Evolutionary conservation across 805 yeast species (phyloP).

Genomic region (Candida insectalens): DNA sequence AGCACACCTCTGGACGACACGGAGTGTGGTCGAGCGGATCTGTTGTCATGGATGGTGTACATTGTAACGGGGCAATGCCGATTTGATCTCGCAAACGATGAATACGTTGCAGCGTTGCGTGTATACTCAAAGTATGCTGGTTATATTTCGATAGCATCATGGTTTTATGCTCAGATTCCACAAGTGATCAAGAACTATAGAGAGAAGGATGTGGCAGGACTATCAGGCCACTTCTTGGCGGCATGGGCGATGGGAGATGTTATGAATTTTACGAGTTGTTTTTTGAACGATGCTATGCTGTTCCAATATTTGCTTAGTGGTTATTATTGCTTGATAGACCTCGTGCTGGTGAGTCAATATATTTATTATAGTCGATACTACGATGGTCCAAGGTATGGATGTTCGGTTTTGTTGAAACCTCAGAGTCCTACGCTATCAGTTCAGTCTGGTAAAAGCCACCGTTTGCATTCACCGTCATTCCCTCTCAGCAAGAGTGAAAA

Average conservation of each 20-base stretch:
- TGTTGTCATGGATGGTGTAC: conserved; percentile 14
- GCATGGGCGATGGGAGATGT: conserved; percentile 62
- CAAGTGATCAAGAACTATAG: conserved; percentile 54
- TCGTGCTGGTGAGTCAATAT: conserved; percentile 34
- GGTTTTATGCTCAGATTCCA: conserved; percentile 72
- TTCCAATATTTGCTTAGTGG: conserved; percentile 37
- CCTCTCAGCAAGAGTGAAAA: neutral
- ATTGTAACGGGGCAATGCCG: conserved; percentile 18
- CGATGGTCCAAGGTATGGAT: conserved; percentile 22
- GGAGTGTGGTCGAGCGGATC: conserved; percentile 12
- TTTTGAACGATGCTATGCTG: conserved; percentile 37
- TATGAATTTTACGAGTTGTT: conserved; percentile 40
- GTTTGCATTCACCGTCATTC: no score
- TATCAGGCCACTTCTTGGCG: conserved; percentile 47
- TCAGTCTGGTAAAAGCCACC: neutral
- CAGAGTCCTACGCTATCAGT: neutral
- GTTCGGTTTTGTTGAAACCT: neutral
- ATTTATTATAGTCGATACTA: conserved; percentile 37
- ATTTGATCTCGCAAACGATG: conserved; percentile 4
- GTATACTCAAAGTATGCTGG: conserved; percentile 20
- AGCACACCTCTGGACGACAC: neutral
- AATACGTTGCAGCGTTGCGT: conserved; percentile 8
- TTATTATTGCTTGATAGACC: conserved; percentile 40
- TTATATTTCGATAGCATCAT: conserved; percentile 38
- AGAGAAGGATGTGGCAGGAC: conserved; percentile 56